Percentiles rank a stretch among this genome's conserved stretches.
These are phyloP conservation scores for Pyronema domesticum DNA, from an alignment of 495 filamentous ascomycete genomes.

Conservation along the genomic window DNA sequence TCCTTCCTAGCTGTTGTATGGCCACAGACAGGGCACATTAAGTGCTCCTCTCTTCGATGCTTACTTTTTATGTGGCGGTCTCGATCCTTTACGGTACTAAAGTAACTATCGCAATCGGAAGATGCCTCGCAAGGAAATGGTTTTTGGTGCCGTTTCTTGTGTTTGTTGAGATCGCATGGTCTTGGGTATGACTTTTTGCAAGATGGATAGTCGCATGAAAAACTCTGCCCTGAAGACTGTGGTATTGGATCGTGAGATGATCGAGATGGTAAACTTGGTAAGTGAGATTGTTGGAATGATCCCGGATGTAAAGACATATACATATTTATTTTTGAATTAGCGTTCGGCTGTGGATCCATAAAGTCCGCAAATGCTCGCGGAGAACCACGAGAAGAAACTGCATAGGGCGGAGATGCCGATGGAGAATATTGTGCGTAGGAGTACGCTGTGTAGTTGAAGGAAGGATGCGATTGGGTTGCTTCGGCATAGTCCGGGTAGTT, in stretches of 20 bases:
- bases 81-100: slow-evolving; percentile 10
- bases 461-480: not conserved
- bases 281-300: not conserved
- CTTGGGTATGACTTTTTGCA: slow-evolving; percentile 6
- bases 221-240: not conserved
- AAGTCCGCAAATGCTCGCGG: not conserved
- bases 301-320: not conserved
- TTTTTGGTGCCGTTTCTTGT: slow-evolving; percentile 14
- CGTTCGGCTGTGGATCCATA: not conserved
- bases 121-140: slow-evolving; percentile 5
- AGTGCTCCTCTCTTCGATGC: slow-evolving; percentile 7
- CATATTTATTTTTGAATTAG: not conserved
- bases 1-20: slow-evolving; percentile 14
- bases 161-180: slow-evolving; percentile 10
- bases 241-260: too few species aligned
- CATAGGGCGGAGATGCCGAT: not conserved
- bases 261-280: not conserved
- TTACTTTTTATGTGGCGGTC: slow-evolving; percentile 7
- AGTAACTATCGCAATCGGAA: not conserved
- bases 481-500: not conserved
- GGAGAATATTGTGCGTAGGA: not conserved
- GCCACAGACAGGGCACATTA: slow-evolving; percentile 6
- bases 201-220: slow-evolving; percentile 4
- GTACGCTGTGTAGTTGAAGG: not conserved
- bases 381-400: not conserved